phyloP scores from a whole-genome alignment of 345 rosid genomes.

The Punica granatum region DNA sequence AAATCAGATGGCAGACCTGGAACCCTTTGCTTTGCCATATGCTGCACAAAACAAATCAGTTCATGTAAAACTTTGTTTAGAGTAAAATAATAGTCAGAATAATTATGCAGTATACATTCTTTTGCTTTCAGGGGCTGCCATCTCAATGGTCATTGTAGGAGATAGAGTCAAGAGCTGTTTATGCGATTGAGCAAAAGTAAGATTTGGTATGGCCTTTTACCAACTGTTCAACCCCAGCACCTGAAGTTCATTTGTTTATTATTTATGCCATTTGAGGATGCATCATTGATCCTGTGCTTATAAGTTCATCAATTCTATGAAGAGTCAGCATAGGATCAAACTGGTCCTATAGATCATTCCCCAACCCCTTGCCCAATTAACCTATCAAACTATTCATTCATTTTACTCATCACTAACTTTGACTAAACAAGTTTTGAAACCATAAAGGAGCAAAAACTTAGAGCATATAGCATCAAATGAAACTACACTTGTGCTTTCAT shows the following conservation, averaged over 20 bases:
- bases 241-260: not conserved
- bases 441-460: too few relatives aligned
- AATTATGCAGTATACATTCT: not conserved
- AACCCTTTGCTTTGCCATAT: constrained; percentile 56
- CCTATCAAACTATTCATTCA: not conserved
- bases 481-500: not conserved
- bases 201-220: not conserved
- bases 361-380: too few relatives aligned
- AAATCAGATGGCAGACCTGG: constrained; percentile 56
- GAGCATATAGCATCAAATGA: not conserved
- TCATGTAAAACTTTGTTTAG: not conserved
- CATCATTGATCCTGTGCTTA: not conserved
- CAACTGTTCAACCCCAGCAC: not conserved
- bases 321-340: too few relatives aligned
- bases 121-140: not conserved
- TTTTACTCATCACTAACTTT: not conserved
- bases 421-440: too few relatives aligned
- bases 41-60: constrained; percentile 30
- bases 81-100: not conserved
- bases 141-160: not conserved
- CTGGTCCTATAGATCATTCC: too few relatives aligned
- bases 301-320: too few relatives aligned
- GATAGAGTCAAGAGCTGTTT: not conserved
- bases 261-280: not conserved
- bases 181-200: not conserved